Conservation (phyloP, 2,329 filamentous ascomycete species). For the Dryadomyces sulphureus region DNA sequence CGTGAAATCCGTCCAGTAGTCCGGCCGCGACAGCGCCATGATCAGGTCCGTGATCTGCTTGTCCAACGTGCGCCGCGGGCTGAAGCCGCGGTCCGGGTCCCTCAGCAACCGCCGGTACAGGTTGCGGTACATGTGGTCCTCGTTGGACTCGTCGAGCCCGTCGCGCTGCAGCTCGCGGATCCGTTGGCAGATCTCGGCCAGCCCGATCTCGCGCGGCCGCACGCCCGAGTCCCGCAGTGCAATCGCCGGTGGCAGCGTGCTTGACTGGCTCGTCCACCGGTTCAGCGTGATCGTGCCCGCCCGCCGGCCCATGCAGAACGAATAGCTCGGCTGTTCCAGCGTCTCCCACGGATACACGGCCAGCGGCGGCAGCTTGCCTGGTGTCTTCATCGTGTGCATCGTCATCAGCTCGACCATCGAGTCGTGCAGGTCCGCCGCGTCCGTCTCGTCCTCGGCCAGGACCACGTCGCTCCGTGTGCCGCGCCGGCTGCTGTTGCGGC, state of each 20-base stretch:
- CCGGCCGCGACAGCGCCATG: slow-evolving; percentile 48
- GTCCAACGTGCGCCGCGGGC: slow-evolving; percentile 49
- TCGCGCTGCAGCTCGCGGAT: slow-evolving; percentile 37
- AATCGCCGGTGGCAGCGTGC: slow-evolving; percentile 38
- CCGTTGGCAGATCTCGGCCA: slow-evolving; percentile 43
- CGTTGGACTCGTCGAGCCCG: slow-evolving; percentile 40
- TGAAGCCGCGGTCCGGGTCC: slow-evolving; percentile 48
- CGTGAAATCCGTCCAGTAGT: slow-evolving; percentile 59
- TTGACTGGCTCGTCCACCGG: slow-evolving; percentile 48
- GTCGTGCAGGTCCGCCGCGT: slow-evolving; percentile 35
- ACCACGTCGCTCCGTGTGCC: slow-evolving; percentile 12
- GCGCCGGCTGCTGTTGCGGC: background rate
- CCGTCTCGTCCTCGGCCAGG: slow-evolving; percentile 23
- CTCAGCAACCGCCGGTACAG: slow-evolving; percentile 55
- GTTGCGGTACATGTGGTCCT: slow-evolving; percentile 43
- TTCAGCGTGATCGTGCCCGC: slow-evolving; percentile 61
- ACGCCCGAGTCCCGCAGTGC: slow-evolving; percentile 43
- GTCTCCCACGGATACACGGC: slow-evolving; percentile 48
- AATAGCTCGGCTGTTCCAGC: slow-evolving; percentile 58
- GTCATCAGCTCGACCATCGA: slow-evolving; percentile 45
- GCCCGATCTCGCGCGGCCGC: slow-evolving; percentile 43
- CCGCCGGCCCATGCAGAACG: slow-evolving; percentile 49
- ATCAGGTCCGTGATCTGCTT: slow-evolving; percentile 61
- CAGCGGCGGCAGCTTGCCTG: slow-evolving; percentile 17
- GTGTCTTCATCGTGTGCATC: slow-evolving; percentile 24